Base-by-base conservation (phyloP, 176 grass and related monocot genomes). In the Alopecurus myosuroides region DNA sequence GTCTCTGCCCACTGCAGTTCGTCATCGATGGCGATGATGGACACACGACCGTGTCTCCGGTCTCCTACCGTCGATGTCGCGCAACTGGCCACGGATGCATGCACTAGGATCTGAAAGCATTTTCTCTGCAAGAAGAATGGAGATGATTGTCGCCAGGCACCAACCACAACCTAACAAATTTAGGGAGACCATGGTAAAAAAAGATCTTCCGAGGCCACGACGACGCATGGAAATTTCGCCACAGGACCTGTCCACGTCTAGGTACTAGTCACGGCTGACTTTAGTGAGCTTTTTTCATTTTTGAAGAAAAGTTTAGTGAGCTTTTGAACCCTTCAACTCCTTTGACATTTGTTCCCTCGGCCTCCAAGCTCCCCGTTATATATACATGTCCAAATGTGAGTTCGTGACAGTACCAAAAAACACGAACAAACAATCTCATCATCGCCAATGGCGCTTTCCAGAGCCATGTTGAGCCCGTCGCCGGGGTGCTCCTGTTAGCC, bases 281-380 rank as follows among this genome's bases (percentile, higher is more conserved):
- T 53, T n/a, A n/a, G n/a, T n/a, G n/a, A n/a, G n/a, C n/a, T n/a
- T n/a, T n/a, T n/a, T n/a, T n/a, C n/a, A n/a, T n/a, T n/a, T n/a
- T n/a, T n/a, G n/a, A n/a, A n/a, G n/a, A n/a, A n/a, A n/a, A n/a
- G n/a, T 80, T 81, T 22, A 11, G 18, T 33, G n/a, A 41, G 1
- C 28, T 55, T 66, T 83, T 82, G 84, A 86, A 82, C 11, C 28
- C 65, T 73, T 83, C 88, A 86, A 74, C 41, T 5, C 34, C 34
- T 35, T 35, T 35, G 34, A 35, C 34, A 4, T 35, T 35, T 35
- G 34, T 35, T 35, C n/a, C n/a, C 34, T n/a, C n/a, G n/a, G n/a
- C 34, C 34, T 4, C 34, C 2, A 35, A 35, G 4, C 34, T 35
- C n/a, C n/a, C n/a, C 3, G 52, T n/a, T 55, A 55, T 55, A 55